These are phyloP conservation scores for Syncephalastrum contaminatum DNA, from an alignment of 371 early-diverging fungal genomes.

Conservation along the genomic window DNA sequence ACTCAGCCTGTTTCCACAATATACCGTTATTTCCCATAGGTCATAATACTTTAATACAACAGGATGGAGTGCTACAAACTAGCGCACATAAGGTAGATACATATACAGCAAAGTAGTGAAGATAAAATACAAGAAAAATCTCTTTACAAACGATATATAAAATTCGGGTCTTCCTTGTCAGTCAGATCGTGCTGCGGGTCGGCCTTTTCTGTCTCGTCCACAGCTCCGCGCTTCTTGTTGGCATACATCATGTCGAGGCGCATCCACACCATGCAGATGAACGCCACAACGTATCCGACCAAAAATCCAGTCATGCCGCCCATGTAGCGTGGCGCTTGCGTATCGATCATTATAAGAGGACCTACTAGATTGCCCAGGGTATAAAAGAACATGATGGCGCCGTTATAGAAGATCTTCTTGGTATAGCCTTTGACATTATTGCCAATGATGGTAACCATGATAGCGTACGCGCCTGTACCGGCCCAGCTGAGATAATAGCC, in stretches of 20 bases:
- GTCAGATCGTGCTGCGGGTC: too few species aligned
- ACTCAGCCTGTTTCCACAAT: too few species aligned
- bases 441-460: conserved; percentile 19
- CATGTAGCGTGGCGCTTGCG: conserved; percentile 18
- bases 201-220: too few species aligned
- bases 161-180: conserved; percentile 27
- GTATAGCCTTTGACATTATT: conserved; percentile 19
- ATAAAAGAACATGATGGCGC: conserved; percentile 22
- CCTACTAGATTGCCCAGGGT: conserved; percentile 17
- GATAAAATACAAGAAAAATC: too few species aligned
- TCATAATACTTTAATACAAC: too few species aligned
- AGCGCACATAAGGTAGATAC: too few species aligned
- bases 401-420: conserved; percentile 23
- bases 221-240: conserved; percentile 16
- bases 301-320: conserved; percentile 14
- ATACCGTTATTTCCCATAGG: too few species aligned
- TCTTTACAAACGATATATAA: conserved; percentile 24
- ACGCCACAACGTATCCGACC: conserved; percentile 10
- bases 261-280: conserved; percentile 7
- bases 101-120: too few species aligned
- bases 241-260: conserved; percentile 19
- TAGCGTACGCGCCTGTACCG: conserved; percentile 21
- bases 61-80: too few species aligned
- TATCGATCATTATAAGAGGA: conserved; percentile 13
- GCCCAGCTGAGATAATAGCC: conserved; percentile 29